Evolutionary conservation across 768 basidiomycete species (phyloP), one percentile per base, ranked within the genome.

Genomic region (Lactarius pseudohatsudake): DNA sequence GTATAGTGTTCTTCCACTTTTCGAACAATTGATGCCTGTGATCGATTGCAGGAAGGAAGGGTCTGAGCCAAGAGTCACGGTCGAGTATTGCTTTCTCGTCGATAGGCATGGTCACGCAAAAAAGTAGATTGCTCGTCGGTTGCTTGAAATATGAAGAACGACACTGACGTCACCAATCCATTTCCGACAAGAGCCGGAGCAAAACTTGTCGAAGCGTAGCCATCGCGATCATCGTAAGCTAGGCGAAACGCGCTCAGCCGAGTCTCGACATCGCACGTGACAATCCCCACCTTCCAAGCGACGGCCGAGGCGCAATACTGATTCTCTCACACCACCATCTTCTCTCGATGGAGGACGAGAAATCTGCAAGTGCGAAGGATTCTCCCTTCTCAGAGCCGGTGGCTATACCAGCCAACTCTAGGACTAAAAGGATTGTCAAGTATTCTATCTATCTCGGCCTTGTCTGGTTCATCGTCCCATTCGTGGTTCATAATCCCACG

Each of bases 1-100:
- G 82, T 72, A 97, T 91, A 55, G 78, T 81, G 71, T 88, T 83
- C 72, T 90, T 92, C 91, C 90, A 92, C 72, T 84, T 81, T 64
- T 84, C 82, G 79, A 87, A 93, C 38, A 76, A 74, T 62, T 87
- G 85, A 76, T 93, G 81, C 67, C 92, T 82, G 71, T 84, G 82
- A 65, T 85, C 78, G 75, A 94, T 91, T 54, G 84, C 82, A 34
- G 86, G 82, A 61, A 89, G 79, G 72, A 89, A 84, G n/a, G 85
- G 85, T 72, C 86, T 83, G n/a, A 94, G 85, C 76, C 86, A 93
- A 20, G 82, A 81, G 76, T 94, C 92, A 70, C 86, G 79, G 59
- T 84, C 77, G 67, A 89, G 79, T 53, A 92, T 80, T 54, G 79
- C 76, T 74, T 87, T 79, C 6, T 83, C 78, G 68, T 87, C 82